phyloP scores from a whole-genome alignment of 148 eudicot genomes.

The Rhododendron molle region DNA sequence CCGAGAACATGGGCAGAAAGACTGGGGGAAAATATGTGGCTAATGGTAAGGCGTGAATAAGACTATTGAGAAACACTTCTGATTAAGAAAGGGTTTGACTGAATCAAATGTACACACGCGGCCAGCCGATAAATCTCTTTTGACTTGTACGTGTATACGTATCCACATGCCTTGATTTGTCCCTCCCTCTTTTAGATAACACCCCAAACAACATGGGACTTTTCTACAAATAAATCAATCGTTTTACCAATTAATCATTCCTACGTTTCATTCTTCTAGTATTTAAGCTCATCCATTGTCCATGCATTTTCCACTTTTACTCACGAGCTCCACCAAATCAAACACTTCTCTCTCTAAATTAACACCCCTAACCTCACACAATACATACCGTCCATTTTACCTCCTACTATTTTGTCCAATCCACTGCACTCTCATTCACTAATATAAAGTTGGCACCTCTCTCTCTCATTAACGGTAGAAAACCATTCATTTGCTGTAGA shows the following conservation, averaged over 20 bases:
- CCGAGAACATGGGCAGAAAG: neutral
- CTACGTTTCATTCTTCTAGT: neutral
- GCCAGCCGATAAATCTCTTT: neutral
- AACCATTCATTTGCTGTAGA: neutral
- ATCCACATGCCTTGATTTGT: neutral
- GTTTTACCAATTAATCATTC: neutral
- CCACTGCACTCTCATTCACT: neutral
- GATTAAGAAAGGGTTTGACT: neutral
- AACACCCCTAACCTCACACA: neutral
- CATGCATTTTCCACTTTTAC: neutral
- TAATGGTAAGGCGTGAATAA: neutral
- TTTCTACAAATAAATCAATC: neutral
- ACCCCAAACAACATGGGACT: neutral
- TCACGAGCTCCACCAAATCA: neutral
- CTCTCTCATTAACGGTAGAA: neutral
- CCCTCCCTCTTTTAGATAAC: neutral
- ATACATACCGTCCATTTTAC: neutral
- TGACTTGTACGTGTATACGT: neutral
- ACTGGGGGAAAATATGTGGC: neutral
- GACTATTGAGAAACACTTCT: neutral
- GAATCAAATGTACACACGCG: slow-evolving; percentile 3
- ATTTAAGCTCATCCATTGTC: neutral
- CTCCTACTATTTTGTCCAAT: neutral
- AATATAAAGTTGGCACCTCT: neutral
- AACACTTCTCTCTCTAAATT: neutral